A percentile compares a stretch with the other conserved stretches of the same genome.
These are phyloP conservation scores for Penicillium subrubescens DNA, from an alignment of 495 filamentous ascomycete genomes.

Conservation along the genomic window DNA sequence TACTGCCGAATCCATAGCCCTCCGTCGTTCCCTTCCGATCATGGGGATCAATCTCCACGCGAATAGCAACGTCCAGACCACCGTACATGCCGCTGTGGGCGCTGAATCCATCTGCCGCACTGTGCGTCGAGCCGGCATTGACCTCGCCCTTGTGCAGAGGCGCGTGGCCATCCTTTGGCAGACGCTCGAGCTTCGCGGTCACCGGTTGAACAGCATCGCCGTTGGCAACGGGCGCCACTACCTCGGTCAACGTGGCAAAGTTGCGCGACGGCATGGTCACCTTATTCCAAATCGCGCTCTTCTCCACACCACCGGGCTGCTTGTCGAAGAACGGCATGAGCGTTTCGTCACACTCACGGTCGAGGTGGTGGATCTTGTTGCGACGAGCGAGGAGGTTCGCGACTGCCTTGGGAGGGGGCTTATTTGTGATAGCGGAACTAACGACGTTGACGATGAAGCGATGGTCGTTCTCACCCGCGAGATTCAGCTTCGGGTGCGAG, in stretches of 20 bases:
- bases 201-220: constrained; percentile 16
- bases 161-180: constrained; percentile 62
- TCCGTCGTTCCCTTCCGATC: constrained; percentile 62
- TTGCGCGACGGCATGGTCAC: constrained; percentile 91
- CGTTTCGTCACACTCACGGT: constrained; percentile 82
- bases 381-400: constrained; percentile 80
- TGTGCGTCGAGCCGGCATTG: constrained; percentile 64
- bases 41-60: constrained; percentile 71
- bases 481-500: constrained; percentile 61
- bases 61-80: constrained; percentile 66
- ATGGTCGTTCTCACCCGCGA: constrained; percentile 63
- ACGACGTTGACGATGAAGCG: constrained; percentile 77
- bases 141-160: constrained; percentile 67
- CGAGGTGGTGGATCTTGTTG: constrained; percentile 94
- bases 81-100: constrained; percentile 59
- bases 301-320: constrained; percentile 71
- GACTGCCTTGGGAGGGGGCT: constrained; percentile 86
- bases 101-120: constrained; percentile 55
- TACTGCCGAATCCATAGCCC: constrained; percentile 67
- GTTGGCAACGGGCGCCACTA: constrained; percentile 35
- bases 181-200: constrained; percentile 22
- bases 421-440: constrained; percentile 85
- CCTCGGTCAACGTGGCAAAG: constrained; percentile 80
- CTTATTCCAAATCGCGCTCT: constrained; percentile 70
- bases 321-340: constrained; percentile 82